Conservation (phyloP, 2,329 filamentous ascomycete species). For the Penicillium sp. region DNA sequence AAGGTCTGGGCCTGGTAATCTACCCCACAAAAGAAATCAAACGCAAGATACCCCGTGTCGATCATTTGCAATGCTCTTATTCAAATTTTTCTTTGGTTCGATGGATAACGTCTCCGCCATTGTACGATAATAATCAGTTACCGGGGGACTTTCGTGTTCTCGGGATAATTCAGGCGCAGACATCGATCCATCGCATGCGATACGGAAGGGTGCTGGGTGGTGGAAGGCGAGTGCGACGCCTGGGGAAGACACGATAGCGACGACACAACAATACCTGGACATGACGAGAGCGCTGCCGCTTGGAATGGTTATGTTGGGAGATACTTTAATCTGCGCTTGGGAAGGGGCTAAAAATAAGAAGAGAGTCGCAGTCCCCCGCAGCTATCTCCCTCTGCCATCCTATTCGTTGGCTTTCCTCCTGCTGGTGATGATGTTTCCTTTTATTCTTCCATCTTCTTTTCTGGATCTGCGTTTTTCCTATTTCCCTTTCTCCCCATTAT, state of each 20-base stretch:
- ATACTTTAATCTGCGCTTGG: neutral
- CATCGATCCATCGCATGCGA: constrained; percentile 24
- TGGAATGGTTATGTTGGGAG: constrained; percentile 10
- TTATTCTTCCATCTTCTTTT: constrained; percentile 10
- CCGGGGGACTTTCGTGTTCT: constrained; percentile 27
- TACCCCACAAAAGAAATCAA: constrained; percentile 25
- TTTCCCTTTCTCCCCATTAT: constrained; percentile 32
- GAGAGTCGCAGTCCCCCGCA: neutral
- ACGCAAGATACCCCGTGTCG: constrained; percentile 41
- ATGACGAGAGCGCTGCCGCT: constrained; percentile 22
- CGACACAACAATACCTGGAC: constrained; percentile 25
- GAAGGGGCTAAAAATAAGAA: neutral
- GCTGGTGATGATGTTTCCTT: constrained; percentile 23
- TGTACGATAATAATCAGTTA: constrained; percentile 51
- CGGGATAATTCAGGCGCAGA: constrained; percentile 35
- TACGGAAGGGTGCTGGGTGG: constrained; percentile 25
- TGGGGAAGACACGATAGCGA: constrained; percentile 30
- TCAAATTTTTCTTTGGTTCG: constrained; percentile 35
- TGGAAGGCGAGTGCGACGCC: constrained; percentile 21
- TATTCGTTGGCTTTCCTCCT: constrained; percentile 15
- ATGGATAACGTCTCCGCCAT: constrained; percentile 38
- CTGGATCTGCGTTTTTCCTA: constrained; percentile 25
- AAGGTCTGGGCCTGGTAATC: constrained; percentile 83
- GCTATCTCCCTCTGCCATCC: constrained; percentile 1
- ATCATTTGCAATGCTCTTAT: constrained; percentile 39